These are phyloP conservation scores for Tetrapisispora pingtungensis DNA, from an alignment of 805 yeast genomes.

Conservation along the genomic window DNA sequence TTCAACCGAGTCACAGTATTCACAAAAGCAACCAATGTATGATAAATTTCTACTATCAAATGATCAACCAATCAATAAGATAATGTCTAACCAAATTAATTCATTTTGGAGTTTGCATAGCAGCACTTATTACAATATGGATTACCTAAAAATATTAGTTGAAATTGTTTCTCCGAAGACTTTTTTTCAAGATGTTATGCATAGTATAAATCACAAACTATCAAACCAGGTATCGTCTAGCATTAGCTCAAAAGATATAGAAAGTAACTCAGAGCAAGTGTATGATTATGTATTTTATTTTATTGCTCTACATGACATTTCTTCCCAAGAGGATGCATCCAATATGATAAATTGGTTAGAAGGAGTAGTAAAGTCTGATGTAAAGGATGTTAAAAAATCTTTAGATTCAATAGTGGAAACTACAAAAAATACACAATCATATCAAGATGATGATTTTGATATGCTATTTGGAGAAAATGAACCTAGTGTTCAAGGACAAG, in stretches of 20 bases:
- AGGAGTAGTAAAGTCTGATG: constrained; percentile 5
- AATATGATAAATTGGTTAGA: constrained; percentile 18
- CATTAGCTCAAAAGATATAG: constrained; percentile 15
- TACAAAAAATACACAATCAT: constrained; percentile 8
- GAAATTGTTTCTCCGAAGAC: constrained; percentile 20
- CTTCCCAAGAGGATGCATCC: constrained; percentile 15
- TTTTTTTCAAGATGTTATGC: constrained; percentile 21
- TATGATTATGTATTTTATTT: constrained; percentile 25
- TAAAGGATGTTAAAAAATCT: constrained; percentile 3
- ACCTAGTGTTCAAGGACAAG: constrained; percentile 20
- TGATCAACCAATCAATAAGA: constrained; percentile 26
- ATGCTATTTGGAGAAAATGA: constrained; percentile 30
- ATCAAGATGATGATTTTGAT: constrained; percentile 28
- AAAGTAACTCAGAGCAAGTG: constrained; percentile 14
- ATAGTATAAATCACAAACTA: constrained; percentile 21
- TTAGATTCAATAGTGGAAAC: not conserved
- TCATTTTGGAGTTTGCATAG: constrained; percentile 31
- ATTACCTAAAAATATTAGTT: constrained; percentile 23
- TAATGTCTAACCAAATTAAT: constrained; percentile 27
- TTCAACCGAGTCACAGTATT: constrained; percentile 16
- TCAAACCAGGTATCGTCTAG: constrained; percentile 18
- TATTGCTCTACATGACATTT: constrained; percentile 23
- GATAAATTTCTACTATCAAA: constrained; percentile 19
- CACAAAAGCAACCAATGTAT: constrained; percentile 21
- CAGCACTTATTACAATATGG: constrained; percentile 28